phyloP scores from a whole-genome alignment of 495 filamentous ascomycete genomes.

The Halenospora varia region DNA sequence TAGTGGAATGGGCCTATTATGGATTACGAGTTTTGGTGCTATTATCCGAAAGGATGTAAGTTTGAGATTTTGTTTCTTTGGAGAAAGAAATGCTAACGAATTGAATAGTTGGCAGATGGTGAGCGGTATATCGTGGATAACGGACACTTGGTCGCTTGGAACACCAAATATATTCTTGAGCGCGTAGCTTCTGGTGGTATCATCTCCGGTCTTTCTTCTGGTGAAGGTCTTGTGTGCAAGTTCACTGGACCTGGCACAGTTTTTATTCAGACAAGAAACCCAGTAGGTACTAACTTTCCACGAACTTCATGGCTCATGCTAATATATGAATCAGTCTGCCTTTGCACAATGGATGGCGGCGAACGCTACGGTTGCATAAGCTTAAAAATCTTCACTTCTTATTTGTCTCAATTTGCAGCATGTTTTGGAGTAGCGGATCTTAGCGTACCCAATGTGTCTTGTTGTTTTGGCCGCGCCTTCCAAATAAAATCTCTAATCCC shows the following conservation, averaged over 20 bases:
- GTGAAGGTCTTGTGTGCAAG: slow-evolving; percentile 88
- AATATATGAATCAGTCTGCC: slow-evolving; percentile 3
- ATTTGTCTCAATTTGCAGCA: background rate
- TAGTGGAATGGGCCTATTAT: slow-evolving; percentile 71
- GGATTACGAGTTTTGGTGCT: slow-evolving; percentile 89
- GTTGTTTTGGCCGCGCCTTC: too few relatives aligned
- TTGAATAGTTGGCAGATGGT: slow-evolving; percentile 58
- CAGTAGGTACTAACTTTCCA: slow-evolving; percentile 43
- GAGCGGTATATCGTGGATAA: slow-evolving; percentile 94
- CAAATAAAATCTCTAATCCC: too few relatives aligned
- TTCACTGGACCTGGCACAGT: slow-evolving; percentile 91
- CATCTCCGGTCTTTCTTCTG: slow-evolving; percentile 70
- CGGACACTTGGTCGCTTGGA: slow-evolving; percentile 95
- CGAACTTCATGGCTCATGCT: background rate
- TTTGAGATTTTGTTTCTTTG: slow-evolving; percentile 12
- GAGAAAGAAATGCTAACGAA: slow-evolving; percentile 17
- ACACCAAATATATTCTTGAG: slow-evolving; percentile 87
- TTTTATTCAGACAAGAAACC: slow-evolving; percentile 90
- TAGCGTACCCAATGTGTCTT: background rate
- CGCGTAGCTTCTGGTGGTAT: slow-evolving; percentile 86
- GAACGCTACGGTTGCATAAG: slow-evolving; percentile 13
- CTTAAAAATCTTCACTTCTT: background rate
- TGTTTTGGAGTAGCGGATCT: slow-evolving; percentile 2
- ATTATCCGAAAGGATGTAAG: slow-evolving; percentile 93
- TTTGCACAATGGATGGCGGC: slow-evolving; percentile 24